Conservation (phyloP, 306 rosid genomes). For the Lithocarpus polystachyus region DNA sequence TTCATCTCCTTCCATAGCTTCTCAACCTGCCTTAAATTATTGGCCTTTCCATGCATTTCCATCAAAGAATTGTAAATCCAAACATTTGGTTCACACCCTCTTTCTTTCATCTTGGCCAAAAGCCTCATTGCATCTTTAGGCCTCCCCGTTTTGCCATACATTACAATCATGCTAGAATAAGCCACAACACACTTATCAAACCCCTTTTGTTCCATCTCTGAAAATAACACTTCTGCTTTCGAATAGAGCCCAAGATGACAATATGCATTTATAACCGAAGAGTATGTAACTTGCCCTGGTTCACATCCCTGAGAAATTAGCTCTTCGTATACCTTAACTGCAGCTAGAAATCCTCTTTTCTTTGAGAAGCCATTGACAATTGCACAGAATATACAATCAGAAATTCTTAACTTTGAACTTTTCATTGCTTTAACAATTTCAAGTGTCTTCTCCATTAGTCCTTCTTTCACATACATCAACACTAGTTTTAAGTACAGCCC, state of each 20-base stretch:
- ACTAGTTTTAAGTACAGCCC: conserved; percentile 48
- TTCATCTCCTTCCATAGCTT: conserved; percentile 76
- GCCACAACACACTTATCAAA: conserved; percentile 69
- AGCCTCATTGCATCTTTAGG: conserved; percentile 49
- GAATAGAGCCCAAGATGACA: conserved; percentile 45
- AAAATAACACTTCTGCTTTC: conserved; percentile 50
- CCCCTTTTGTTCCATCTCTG: conserved; percentile 65
- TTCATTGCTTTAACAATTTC: conserved; percentile 50
- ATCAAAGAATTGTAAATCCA: conserved; percentile 77
- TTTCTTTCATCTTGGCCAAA: conserved; percentile 76
- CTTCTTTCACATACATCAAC: conserved; percentile 64
- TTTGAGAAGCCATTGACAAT: conserved; percentile 58
- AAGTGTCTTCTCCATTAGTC: conserved; percentile 53
- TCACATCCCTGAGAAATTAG: conserved; percentile 47
- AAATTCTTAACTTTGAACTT: conserved; percentile 41
- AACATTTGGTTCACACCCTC: conserved; percentile 68
- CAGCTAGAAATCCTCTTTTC: conserved; percentile 45
- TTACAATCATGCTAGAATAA: conserved; percentile 68
- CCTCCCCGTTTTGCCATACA: conserved; percentile 68
- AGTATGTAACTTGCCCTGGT: conserved; percentile 72
- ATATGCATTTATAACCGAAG: conserved; percentile 59
- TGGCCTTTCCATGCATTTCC: conserved; percentile 69
- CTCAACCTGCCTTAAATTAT: conserved; percentile 60
- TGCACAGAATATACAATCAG: conserved; percentile 61
- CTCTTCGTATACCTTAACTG: conserved; percentile 39